Evolutionary conservation across 306 rosid genomes (phyloP).

Genomic region (Cucumis hystrix): DNA sequence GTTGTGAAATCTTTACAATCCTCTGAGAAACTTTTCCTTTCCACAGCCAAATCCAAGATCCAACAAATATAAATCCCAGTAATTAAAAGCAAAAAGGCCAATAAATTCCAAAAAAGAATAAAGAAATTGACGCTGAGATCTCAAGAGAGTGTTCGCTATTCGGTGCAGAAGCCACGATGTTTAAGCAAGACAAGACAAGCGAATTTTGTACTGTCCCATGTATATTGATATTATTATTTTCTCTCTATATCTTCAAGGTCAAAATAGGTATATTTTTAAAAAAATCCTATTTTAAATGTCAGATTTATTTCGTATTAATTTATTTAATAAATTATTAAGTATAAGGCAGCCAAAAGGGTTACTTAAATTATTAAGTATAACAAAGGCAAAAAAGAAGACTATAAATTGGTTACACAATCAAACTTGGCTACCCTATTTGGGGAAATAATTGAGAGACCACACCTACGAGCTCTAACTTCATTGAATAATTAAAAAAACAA

Average conservation of each 20-base stretch:
- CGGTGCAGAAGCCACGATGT: slow-evolving; percentile 1
- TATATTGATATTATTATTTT: neutral
- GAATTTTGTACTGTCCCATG: neutral
- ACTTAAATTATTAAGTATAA: neutral
- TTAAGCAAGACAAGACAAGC: neutral
- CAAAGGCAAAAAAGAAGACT: neutral
- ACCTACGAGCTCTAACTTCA: neutral
- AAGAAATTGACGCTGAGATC: neutral
- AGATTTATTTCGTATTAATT: too few species aligned
- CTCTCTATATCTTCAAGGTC: neutral
- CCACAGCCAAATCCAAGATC: neutral
- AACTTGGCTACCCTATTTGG: neutral
- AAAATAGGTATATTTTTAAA: neutral
- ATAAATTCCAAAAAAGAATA: neutral
- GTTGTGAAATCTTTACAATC: neutral
- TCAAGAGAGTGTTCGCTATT: neutral
- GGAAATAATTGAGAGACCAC: neutral
- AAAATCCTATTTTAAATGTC: too few species aligned
- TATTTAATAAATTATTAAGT: too few species aligned
- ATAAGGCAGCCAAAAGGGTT: too few species aligned
- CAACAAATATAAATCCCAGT: neutral
- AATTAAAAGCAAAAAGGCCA: neutral
- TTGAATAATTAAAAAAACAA: neutral
- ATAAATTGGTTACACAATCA: neutral
- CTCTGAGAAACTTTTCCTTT: neutral